phyloP scores from a whole-genome alignment of 257 asterid genomes.

The Jasminum sambac region DNA sequence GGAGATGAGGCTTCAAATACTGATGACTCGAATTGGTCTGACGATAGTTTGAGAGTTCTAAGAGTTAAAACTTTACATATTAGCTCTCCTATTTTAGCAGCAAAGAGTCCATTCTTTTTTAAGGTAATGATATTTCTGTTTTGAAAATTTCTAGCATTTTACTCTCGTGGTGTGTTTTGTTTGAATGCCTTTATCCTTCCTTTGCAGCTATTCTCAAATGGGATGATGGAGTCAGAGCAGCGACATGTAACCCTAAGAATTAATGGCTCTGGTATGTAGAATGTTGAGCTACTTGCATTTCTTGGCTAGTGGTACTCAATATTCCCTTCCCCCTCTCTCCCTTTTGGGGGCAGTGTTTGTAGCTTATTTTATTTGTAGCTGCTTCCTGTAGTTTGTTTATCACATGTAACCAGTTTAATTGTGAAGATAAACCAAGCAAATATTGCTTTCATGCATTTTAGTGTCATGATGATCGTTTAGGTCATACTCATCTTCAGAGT shows the following conservation, averaged over 20 bases:
- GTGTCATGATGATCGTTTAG: background rate
- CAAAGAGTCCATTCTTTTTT: constrained; percentile 84
- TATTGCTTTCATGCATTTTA: constrained; percentile 10
- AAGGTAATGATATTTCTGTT: constrained; percentile 48
- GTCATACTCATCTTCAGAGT: background rate
- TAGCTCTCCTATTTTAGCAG: constrained; percentile 89
- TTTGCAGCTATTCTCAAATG: constrained; percentile 87
- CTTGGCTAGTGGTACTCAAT: background rate
- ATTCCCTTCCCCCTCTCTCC: no score
- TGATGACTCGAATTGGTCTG: constrained; percentile 70
- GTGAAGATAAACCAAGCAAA: background rate
- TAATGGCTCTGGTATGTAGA: constrained; percentile 68
- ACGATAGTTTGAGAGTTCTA: constrained; percentile 53
- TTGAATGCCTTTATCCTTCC: constrained; percentile 23
- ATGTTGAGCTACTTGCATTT: background rate
- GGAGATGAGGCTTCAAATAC: constrained; percentile 73
- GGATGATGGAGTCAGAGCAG: constrained; percentile 99
- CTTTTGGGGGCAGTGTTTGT: background rate
- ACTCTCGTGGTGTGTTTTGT: constrained; percentile 19
- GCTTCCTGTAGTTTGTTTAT: background rate
- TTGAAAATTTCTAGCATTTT: constrained; percentile 1
- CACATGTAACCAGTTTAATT: constrained; percentile 7
- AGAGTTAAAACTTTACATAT: constrained; percentile 73
- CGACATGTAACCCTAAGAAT: constrained; percentile 90
- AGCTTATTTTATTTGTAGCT: background rate